Base-by-base conservation (phyloP, 495 filamentous ascomycete species). In the Mytilinidion resinicola region DNA sequence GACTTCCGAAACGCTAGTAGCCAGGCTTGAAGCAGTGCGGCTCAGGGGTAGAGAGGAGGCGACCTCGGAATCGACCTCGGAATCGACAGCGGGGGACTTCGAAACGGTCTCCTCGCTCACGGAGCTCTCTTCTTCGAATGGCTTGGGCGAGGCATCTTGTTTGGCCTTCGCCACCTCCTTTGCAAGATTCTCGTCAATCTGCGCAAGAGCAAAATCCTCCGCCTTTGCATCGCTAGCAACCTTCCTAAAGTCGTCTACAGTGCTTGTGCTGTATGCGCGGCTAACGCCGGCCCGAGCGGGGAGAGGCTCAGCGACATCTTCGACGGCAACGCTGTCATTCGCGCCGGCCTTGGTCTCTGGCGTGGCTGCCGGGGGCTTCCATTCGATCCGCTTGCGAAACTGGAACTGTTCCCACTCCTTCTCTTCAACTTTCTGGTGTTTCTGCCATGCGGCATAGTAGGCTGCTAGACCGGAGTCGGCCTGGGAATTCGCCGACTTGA, bases 361-460 rank as follows among this genome's bases (percentile, higher is more conserved):
- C 14, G 78, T 72, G 10, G 77, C 69, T 34, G 65, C 67, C 46
- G 70, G 65, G 46, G 71, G 85, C 74, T 90, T 88, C 89, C 90
- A 95, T 66, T 89, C 91, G 70, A 96, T 90, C 41, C 83, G 79
- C 68, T 88, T 85, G 33, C 83, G 83, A 71, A 91, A 89, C 71
- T 96, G 90, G 62, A 90, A 91, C 72, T 95, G 90, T 37, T 83
- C 85, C 89, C 89, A 96, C 68, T 95, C 90, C 62, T 85, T 83
- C 35, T 87, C 86, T 19, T 85, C 86, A 19, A 70, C 77, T 17
- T 76, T 83, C 71, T 92, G 83, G 53, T 84, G 81, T 67, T 87
- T 85, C 69, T 88, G 89, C 77, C 91, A 88, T 38, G 90, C 87
- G 55, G 90, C 89, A 62, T 91, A 92, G 70, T 95, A 96, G 51